A percentile compares a stretch with the other conserved stretches of the same genome.
Conservation (phyloP, 805 yeast genomes). For the Candida dajiaensis region DNA sequence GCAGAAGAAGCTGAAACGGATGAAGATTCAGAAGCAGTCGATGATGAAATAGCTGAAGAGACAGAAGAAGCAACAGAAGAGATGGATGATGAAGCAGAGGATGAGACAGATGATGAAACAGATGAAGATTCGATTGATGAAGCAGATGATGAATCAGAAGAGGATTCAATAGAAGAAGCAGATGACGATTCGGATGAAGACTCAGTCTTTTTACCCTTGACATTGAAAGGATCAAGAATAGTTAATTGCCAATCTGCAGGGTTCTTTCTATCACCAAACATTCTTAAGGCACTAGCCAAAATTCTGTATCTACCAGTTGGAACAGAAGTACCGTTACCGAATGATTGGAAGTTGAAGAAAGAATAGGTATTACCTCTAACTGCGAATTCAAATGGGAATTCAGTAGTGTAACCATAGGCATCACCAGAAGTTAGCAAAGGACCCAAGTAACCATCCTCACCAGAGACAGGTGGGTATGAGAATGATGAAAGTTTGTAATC, state of each 20-base stretch:
- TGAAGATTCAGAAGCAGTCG: neutral
- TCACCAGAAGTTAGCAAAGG: slow-evolving; percentile 2
- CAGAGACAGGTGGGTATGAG: slow-evolving; percentile 6
- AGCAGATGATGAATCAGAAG: too few relatives aligned
- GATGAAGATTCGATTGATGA: too few relatives aligned
- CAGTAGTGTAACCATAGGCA: neutral
- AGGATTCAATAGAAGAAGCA: too few relatives aligned
- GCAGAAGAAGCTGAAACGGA: neutral
- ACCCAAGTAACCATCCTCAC: slow-evolving; percentile 3
- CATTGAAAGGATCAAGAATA: slow-evolving; percentile 6
- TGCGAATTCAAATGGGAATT: slow-evolving; percentile 5
- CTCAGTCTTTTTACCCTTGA: neutral
- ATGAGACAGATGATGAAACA: too few relatives aligned
- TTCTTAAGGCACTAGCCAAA: slow-evolving; percentile 6
- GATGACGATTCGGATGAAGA: too few relatives aligned
- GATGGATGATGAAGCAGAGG: slow-evolving; percentile 1
- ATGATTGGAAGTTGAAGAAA: slow-evolving; percentile 1
- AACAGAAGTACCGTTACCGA: neutral
- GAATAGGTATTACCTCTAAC: neutral
- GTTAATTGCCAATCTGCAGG: slow-evolving; percentile 8
- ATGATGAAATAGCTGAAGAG: neutral
- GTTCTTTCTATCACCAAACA: slow-evolving; percentile 6
- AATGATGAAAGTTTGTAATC: slow-evolving; percentile 7
- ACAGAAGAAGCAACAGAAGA: slow-evolving; percentile 32
- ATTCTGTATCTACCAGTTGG: slow-evolving; percentile 12